A percentile compares a stretch with the other conserved stretches of the same genome.
These are phyloP conservation scores for Bryopsis sp. DNA, from an alignment of 139 green algal species.

Conservation along the genomic window DNA sequence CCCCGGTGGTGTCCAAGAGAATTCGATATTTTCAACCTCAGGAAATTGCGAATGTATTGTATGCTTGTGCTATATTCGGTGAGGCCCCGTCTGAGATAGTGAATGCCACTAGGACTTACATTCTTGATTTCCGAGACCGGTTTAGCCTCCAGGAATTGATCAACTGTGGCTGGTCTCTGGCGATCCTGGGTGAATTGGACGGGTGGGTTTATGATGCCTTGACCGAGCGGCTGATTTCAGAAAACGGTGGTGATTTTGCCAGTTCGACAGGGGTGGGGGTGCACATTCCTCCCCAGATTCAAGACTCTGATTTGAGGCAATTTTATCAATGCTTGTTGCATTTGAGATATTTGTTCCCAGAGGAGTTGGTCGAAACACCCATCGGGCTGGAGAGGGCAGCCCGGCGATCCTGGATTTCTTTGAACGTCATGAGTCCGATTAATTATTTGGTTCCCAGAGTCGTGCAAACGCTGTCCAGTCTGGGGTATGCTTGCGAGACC, in stretches of 20 bases:
- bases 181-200: slow-evolving; percentile 6
- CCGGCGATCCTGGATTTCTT: too few relatives aligned
- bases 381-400: too few relatives aligned
- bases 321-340: neutral
- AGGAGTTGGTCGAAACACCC: too few relatives aligned
- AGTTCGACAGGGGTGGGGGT: too few relatives aligned
- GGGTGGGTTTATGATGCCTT: neutral
- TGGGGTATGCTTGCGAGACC: too few relatives aligned
- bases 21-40: neutral
- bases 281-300: neutral
- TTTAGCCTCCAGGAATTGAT: neutral
- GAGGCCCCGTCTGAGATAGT: neutral
- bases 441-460: too few relatives aligned
- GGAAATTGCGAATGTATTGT: neutral
- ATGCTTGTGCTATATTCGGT: neutral
- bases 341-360: too few relatives aligned
- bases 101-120: neutral
- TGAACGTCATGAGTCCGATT: too few relatives aligned
- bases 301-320: neutral
- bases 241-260: too few relatives aligned
- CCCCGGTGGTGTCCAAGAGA: neutral
- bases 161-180: neutral
- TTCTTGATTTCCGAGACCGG: slow-evolving; percentile 3
- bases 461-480: too few relatives aligned
- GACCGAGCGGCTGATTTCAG: too few relatives aligned